These are phyloP conservation scores for Oryza glumipatula DNA, from an alignment of 176 grass and related monocot genomes.

Conservation along the genomic window DNA sequence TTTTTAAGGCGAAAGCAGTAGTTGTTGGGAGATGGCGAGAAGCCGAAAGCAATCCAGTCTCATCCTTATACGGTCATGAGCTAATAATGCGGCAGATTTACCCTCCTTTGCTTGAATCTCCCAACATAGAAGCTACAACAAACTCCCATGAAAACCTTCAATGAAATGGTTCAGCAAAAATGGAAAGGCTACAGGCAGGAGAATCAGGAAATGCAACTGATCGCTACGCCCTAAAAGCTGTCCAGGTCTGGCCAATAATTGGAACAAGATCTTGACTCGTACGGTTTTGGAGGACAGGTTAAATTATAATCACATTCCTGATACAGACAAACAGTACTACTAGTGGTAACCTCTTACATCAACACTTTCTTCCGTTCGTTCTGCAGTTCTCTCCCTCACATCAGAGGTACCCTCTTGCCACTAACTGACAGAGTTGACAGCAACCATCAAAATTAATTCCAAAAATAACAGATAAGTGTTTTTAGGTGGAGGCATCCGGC, in stretches of 20 bases:
- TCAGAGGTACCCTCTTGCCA: constrained; percentile 30
- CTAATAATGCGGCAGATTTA: background rate
- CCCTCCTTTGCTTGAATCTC: background rate
- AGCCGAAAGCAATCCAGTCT: background rate
- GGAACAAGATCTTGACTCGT: constrained; percentile 23
- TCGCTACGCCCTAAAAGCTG: background rate
- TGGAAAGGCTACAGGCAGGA: constrained; percentile 6
- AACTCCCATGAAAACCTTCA: background rate
- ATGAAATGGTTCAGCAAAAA: background rate
- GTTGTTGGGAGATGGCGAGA: background rate
- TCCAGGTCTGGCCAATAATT: constrained; percentile 17
- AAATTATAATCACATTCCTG: constrained; percentile 26
- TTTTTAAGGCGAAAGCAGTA: background rate
- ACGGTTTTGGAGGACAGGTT: constrained; percentile 20
- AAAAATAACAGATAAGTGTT: constrained; percentile 36
- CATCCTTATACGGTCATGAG: background rate
- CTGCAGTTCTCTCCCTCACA: constrained; percentile 18
- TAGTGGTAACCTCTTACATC: constrained; percentile 31
- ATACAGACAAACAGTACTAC: constrained; percentile 6
- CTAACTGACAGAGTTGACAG: constrained; percentile 41
- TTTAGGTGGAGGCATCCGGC: constrained; percentile 15
- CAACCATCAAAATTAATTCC: constrained; percentile 29
- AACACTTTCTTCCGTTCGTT: constrained; percentile 30
- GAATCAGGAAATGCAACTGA: background rate
- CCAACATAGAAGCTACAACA: background rate